Percentiles rank a stretch among this genome's conserved stretches.
Evolutionary conservation across 768 basidiomycete species (phyloP).

Genomic region (Pleurotus sapidus): DNA sequence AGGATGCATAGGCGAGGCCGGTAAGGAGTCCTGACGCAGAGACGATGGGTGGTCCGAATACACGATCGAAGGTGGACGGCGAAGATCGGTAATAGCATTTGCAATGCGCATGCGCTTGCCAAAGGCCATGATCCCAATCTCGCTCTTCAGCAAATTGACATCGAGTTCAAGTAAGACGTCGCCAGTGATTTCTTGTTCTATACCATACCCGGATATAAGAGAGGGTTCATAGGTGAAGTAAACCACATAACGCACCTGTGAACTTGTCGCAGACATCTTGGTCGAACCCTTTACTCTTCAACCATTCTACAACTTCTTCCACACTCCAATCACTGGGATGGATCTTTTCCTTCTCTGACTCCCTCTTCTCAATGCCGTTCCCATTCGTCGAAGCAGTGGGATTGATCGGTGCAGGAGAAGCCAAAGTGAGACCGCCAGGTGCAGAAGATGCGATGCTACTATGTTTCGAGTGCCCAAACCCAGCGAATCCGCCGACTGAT

Average conservation of each 20-base stretch:
- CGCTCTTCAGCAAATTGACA: slow-evolving; percentile 83
- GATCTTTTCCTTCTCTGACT: slow-evolving; percentile 29
- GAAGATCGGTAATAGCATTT: slow-evolving; percentile 88
- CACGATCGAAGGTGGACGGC: slow-evolving; percentile 62
- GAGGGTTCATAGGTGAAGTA: neutral
- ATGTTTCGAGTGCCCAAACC: slow-evolving; percentile 34
- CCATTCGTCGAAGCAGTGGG: slow-evolving; percentile 14
- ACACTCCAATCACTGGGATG: slow-evolving; percentile 80
- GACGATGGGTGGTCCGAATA: slow-evolving; percentile 43
- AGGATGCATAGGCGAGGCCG: slow-evolving; percentile 21
- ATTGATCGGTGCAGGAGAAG: slow-evolving; percentile 11
- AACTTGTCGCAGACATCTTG: slow-evolving; percentile 82
- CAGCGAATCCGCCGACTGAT: slow-evolving; percentile 1
- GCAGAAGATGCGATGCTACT: slow-evolving; percentile 32
- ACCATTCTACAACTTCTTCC: slow-evolving; percentile 89
- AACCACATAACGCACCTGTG: slow-evolving; percentile 52
- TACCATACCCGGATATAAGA: slow-evolving; percentile 2
- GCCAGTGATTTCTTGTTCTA: slow-evolving; percentile 98
- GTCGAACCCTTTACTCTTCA: slow-evolving; percentile 82
- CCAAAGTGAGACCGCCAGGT: slow-evolving; percentile 11
- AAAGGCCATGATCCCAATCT: slow-evolving; percentile 91
- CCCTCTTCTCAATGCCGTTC: slow-evolving; percentile 15
- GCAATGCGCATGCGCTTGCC: slow-evolving; percentile 93
- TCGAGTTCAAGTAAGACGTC: slow-evolving; percentile 96
- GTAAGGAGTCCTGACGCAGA: slow-evolving; percentile 27